phyloP scores from a whole-genome alignment of 2,329 filamentous ascomycete genomes.

The Ceratocystiopsis sp. region DNA sequence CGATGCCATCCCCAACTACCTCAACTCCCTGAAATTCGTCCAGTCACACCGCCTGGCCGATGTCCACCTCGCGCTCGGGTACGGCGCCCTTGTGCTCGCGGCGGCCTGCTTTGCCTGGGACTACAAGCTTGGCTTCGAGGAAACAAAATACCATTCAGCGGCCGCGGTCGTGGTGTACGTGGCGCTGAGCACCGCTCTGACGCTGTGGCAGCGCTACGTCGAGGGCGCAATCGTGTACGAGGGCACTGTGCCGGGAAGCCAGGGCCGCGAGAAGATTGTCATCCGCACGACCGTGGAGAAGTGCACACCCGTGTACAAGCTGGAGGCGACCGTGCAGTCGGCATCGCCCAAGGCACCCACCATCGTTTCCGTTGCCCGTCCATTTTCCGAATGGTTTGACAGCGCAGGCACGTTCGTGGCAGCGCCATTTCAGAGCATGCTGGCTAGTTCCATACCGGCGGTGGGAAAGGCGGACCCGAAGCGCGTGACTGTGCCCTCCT shows the following conservation, averaged over 20 bases:
- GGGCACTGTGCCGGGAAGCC: conserved; percentile 47
- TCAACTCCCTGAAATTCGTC: conserved; percentile 70
- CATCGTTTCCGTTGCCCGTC: conserved; percentile 37
- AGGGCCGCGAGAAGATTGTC: conserved; percentile 36
- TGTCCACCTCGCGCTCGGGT: conserved; percentile 69
- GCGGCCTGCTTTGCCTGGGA: conserved; percentile 80
- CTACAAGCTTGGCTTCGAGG: conserved; percentile 79
- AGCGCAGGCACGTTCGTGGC: conserved; percentile 52
- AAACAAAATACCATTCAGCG: conserved; percentile 65
- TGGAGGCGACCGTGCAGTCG: too few relatives aligned
- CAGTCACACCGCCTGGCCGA: conserved; percentile 71
- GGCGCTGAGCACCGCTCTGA: conserved; percentile 58
- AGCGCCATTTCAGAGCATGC: conserved; percentile 60
- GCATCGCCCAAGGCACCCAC: conserved; percentile 16
- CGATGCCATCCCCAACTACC: conserved; percentile 85
- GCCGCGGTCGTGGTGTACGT: conserved; percentile 68
- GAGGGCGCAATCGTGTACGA: conserved; percentile 73
- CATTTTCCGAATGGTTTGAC: conserved; percentile 68
- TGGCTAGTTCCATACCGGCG: conserved; percentile 49
- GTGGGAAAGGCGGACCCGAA: conserved; percentile 51
- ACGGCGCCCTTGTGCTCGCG: conserved; percentile 62
- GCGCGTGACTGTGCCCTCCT: conserved; percentile 18
- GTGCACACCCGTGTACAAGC: conserved; percentile 57
- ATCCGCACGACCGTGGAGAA: conserved; percentile 62
- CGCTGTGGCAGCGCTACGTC: conserved; percentile 68